These are phyloP conservation scores for Xylaria sp. DNA, from an alignment of 2,329 filamentous ascomycete genomes.

Conservation along the genomic window DNA sequence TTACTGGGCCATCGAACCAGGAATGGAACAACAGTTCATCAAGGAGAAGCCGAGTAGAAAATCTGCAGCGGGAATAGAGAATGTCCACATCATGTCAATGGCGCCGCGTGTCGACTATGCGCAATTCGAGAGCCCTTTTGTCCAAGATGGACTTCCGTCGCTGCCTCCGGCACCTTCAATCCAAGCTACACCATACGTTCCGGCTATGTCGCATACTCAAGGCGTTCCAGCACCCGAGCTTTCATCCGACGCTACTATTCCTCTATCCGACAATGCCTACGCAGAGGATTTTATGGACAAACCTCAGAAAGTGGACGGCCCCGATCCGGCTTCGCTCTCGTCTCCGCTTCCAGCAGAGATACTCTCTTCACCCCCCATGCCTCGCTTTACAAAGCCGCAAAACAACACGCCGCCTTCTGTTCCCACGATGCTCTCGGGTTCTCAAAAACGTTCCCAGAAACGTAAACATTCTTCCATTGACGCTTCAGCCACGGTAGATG, in stretches of 20 bases:
- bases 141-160: conserved; percentile 41
- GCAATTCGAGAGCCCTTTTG: conserved; percentile 34
- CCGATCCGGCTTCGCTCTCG: conserved; percentile 50
- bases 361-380: conserved; percentile 85
- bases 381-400: conserved; percentile 51
- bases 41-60: conserved; percentile 74
- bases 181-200: conserved; percentile 30
- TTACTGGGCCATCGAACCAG: conserved; percentile 92
- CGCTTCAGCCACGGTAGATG: conserved; percentile 38
- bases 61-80: conserved; percentile 50
- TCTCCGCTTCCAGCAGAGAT: conserved; percentile 68
- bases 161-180: conserved; percentile 39
- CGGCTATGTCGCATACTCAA: conserved; percentile 36
- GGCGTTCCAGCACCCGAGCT: conserved; percentile 45
- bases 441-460: conserved; percentile 63
- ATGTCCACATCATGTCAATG: conserved; percentile 51
- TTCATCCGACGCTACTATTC: conserved; percentile 74
- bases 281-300: conserved; percentile 48
- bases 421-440: conserved; percentile 58
- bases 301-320: conserved; percentile 36
- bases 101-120: conserved; percentile 45
- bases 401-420: conserved; percentile 73
- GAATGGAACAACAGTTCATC: conserved; percentile 82
- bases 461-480: conserved; percentile 75
- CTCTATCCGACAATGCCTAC: conserved; percentile 60